Base-by-base conservation (phyloP, 148 eudicot genomes). In the Persicaria maculosa region DNA sequence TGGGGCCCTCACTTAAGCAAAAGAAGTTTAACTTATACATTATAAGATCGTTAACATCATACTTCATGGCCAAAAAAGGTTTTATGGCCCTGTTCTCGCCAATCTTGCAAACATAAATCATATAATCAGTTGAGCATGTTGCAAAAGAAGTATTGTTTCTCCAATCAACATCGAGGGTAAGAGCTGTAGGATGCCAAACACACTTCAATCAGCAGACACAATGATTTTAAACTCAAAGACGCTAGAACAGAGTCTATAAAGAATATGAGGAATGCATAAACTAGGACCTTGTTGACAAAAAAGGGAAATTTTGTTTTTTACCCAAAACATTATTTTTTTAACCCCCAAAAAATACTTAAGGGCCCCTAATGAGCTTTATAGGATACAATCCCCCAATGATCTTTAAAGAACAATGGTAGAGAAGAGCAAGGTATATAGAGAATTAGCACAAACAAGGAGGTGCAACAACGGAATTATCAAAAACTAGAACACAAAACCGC, bases 81-180 rank as follows among this genome's bases (percentile, higher is more conserved):
- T 84, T 83, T 92, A 89, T 50, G 11, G 97, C 88, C 17, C 74
- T 74, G 47, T 16, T 73, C 75, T 87, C 87, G 68, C 92, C 92
- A 73, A 92, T 74, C 75, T 88, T 85, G 74, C 88, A 88, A 76
- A 90, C 92, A 86, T 86, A 81, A 17, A 92, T 92, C 91, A 80
- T 86, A 61, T 75, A 78, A 78, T 92, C 92, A 4, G 92, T 85
- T 44, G 97, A 92, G 69, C 93, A 77, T 75, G 97, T 83, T n/a
- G 97, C 97, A 81, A 92, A 92, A 19, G 94, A 83, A 77, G 74
- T 75, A 79, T 89, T 88, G 78, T 85, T 83, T 69, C 89, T 81
- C 97, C 97, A 92, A 80, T 92, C 97, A 81, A 86, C 89, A 79
- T 89, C 94, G 62, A 92, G 84, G 0, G 84, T 79, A 65, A 90